phyloP scores from a whole-genome alignment of 306 rosid species.

The Vicia sativa region DNA sequence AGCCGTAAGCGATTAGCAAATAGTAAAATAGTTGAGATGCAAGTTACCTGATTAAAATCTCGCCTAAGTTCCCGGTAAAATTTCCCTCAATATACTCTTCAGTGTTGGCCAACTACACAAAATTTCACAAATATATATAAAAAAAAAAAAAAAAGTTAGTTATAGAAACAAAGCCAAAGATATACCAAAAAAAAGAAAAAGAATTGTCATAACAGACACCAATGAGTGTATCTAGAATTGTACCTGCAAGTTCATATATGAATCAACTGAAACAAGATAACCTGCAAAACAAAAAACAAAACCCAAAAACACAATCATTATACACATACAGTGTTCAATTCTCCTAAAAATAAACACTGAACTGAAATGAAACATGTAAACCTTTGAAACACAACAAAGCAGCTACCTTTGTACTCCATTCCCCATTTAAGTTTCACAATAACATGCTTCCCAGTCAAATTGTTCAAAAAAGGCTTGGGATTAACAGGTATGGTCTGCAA shows the following conservation, averaged over 20 bases:
- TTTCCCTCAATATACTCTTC: constrained; percentile 61
- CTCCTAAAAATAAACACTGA: neutral
- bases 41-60: constrained; percentile 55
- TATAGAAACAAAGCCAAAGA: neutral
- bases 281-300: constrained; percentile 34
- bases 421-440: constrained; percentile 63
- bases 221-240: neutral
- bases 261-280: constrained; percentile 58
- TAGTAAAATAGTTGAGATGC: neutral
- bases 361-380: neutral
- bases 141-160: too few relatives aligned
- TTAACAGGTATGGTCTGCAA: constrained; percentile 61
- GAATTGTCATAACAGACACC: neutral
- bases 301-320: neutral
- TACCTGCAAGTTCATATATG: constrained; percentile 64
- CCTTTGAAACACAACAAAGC: neutral
- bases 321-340: neutral
- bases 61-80: constrained; percentile 58
- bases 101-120: constrained; percentile 54
- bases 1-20: neutral
- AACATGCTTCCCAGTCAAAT: constrained; percentile 62
- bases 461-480: constrained; percentile 63
- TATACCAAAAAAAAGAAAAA: neutral
- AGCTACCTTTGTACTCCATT: constrained; percentile 60
- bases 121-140: constrained; percentile 11